Evolutionary conservation across 83 land plant genomes (phyloP).

Genomic region (Picea engelmannii): DNA sequence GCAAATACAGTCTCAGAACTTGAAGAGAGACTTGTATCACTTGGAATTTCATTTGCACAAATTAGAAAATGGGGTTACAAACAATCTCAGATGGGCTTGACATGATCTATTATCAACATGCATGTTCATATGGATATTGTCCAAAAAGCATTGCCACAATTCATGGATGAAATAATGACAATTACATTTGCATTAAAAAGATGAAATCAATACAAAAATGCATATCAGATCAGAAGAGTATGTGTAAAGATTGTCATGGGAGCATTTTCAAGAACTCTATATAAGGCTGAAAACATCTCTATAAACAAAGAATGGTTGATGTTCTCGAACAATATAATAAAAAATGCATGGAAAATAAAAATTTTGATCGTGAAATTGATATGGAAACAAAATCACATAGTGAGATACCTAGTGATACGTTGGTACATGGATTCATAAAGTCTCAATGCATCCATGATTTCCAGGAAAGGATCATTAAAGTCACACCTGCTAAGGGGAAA

Average conservation of each 20-base stretch:
- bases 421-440: too few relatives aligned
- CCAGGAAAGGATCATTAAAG: not conserved
- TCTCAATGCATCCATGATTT: not conserved
- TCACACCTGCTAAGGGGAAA: not conserved
- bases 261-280: too few relatives aligned
- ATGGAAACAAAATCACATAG: too few relatives aligned
- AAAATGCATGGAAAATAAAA: too few relatives aligned
- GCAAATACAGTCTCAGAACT: not conserved
- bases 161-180: not conserved
- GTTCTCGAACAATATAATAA: too few relatives aligned
- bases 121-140: not conserved
- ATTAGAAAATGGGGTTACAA: not conserved
- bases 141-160: not conserved
- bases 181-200: not conserved
- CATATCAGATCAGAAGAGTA: not conserved
- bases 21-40: not conserved
- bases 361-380: too few relatives aligned
- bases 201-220: not conserved
- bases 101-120: not conserved
- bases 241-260: too few relatives aligned
- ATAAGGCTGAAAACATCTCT: too few relatives aligned
- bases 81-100: too few relatives aligned
- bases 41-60: not conserved
- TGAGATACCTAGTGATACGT: not conserved
- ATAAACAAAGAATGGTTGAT: too few relatives aligned